phyloP scores from a whole-genome alignment of 306 rosid species.

The Glycine tomentella region DNA sequence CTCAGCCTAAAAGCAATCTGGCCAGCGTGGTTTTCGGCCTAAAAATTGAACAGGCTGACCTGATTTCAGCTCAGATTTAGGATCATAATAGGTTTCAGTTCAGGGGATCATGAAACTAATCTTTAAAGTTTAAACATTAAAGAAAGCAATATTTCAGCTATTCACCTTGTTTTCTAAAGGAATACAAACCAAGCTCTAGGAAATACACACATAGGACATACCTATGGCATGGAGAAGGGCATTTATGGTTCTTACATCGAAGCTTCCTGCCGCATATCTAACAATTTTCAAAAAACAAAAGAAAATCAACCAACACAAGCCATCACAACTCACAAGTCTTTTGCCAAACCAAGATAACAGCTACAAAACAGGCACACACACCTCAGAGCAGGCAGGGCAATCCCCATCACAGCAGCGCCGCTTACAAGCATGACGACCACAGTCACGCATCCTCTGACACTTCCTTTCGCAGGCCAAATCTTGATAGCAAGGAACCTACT shows the following conservation, averaged over 20 bases:
- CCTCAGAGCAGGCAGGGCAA: slow-evolving; percentile 96
- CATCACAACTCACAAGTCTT: slow-evolving; percentile 28
- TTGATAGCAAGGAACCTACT: slow-evolving; percentile 98
- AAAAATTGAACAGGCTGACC: neutral
- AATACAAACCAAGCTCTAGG: slow-evolving; percentile 25
- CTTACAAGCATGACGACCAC: slow-evolving; percentile 88
- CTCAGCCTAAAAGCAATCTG: neutral
- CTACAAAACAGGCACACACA: slow-evolving; percentile 56
- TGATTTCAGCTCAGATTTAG: slow-evolving; percentile 16
- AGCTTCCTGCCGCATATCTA: slow-evolving; percentile 92
- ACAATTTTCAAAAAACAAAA: slow-evolving; percentile 34
- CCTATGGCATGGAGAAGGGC: slow-evolving; percentile 98
- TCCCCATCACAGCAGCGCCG: slow-evolving; percentile 97
- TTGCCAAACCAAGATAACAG: slow-evolving; percentile 36
- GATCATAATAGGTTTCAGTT: slow-evolving; percentile 18
- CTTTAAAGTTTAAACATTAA: slow-evolving; percentile 25
- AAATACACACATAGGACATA: slow-evolving; percentile 46
- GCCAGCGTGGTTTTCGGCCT: neutral
- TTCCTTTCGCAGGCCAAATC: slow-evolving; percentile 91
- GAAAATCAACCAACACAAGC: slow-evolving; percentile 16
- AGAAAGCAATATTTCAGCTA: slow-evolving; percentile 14
- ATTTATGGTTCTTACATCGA: slow-evolving; percentile 93
- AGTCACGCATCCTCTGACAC: slow-evolving; percentile 82
- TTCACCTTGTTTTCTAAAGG: neutral
- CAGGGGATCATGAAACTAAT: slow-evolving; percentile 19